A percentile compares a stretch with the other conserved stretches of the same genome.
Conservation (phyloP, 208 protist species). For the Leishmania mexicana region DNA sequence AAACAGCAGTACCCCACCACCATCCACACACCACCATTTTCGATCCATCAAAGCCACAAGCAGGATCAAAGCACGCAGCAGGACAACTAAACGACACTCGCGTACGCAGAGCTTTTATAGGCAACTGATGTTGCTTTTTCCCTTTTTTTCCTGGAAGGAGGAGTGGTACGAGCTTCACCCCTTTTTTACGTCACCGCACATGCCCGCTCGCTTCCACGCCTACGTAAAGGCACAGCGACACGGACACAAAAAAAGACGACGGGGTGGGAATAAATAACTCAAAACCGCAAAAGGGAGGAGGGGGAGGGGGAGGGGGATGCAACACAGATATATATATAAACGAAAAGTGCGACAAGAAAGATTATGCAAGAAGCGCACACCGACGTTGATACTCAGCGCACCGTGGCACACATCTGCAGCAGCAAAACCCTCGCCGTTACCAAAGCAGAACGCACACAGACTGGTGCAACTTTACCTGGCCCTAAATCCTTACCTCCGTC, state of each 20-base stretch:
- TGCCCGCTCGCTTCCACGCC: background rate
- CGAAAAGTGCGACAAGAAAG: background rate
- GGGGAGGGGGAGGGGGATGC: background rate
- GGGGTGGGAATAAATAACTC: background rate
- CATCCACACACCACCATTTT: background rate
- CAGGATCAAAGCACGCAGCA: background rate
- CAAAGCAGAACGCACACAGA: background rate
- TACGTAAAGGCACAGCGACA: background rate
- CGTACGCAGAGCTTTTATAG: background rate
- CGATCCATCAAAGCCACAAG: background rate
- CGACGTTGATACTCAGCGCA: background rate
- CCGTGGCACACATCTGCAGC: background rate
- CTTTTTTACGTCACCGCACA: background rate
- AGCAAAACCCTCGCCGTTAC: background rate
- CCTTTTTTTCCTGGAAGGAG: too few relatives aligned
- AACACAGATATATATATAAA: background rate
- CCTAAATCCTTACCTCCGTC: background rate
- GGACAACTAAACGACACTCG: background rate
- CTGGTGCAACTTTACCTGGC: background rate
- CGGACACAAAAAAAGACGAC: background rate
- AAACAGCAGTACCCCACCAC: background rate
- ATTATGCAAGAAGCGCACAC: background rate
- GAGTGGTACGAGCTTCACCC: too few relatives aligned
- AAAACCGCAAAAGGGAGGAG: background rate
- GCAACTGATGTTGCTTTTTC: too few relatives aligned